Base-by-base conservation (phyloP, 176 grass and related monocot genomes). In the Tillandsia leiboldiana region DNA sequence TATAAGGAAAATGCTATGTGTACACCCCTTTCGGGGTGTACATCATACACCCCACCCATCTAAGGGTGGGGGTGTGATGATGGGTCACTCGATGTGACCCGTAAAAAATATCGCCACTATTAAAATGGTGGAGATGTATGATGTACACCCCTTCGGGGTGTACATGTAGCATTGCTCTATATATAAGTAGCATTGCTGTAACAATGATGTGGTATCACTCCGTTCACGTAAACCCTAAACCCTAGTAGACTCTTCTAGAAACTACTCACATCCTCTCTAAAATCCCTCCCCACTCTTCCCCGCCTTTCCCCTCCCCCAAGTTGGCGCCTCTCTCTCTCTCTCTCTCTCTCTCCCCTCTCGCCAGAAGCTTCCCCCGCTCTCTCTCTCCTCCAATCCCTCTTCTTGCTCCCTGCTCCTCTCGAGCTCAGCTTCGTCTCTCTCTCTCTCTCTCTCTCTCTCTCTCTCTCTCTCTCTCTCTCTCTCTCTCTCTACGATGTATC, bases 161-260 rank as follows among this genome's bases (percentile, higher is more conserved):
- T n/a, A n/a, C n/a, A n/a, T n/a, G n/a, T n/a, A n/a, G n/a, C n/a
- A n/a, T n/a, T n/a, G n/a, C n/a, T n/a, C n/a, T 20, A 20, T 20
- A 20, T 20, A 20, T 20, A 20, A 20, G 20, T 20, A 20, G 20
- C 20, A 24, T 24, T 24, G 1, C 24, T 24, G 24, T 20, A 20
- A 20, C 20, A 20, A 24, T 42, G 7, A 42, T 42, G 33, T 42
- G 33, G 33, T 61, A 10, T 20, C 56, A 20, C 22, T 23, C 17
- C 56, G 56, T 61, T 61, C 56, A 61, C 56, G 9, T 26, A 91
- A 91, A 92, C 82, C 90, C 83, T 86, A 81, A 84, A 87, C 87
- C 87, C 84, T 87, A 77, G 81, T 50, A 70, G 83, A 90, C 52
- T 61, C 62, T 85, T 95, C 90, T 84, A 90, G 91, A 95, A 73